Evolutionary conservation across 2,329 filamentous ascomycete genomes (phyloP), one percentile per base, ranked within the genome.

Genomic region (Rosellinia necatrix): DNA sequence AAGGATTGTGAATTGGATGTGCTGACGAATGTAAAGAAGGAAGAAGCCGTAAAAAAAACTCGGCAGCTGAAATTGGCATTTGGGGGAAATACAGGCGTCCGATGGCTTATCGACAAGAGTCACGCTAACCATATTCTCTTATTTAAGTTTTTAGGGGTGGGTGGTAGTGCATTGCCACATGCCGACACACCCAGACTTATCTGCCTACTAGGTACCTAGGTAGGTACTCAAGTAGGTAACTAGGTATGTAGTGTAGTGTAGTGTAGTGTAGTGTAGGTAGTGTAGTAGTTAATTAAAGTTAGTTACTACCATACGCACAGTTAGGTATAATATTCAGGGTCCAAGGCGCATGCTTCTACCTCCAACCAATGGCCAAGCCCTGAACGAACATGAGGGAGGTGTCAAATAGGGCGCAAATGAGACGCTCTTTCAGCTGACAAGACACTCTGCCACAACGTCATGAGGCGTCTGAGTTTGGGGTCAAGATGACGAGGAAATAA

Each of bases 21-120:
- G 70, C 70, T 69, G 60, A 64, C n/a, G 68, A 71, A 71, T 71
- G 66, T 71, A 60, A 68, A 65, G 65, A 67, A 53, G 32, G 49
- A 53, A 58, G 53, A 61, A 52, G 34, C 10, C 21, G 19, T 42
- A 34, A 53, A 34, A 8, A 7, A 25, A 41, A n/a, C n/a, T n/a
- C n/a, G n/a, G n/a, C n/a, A n/a, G n/a, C n/a, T n/a, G n/a, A 19
- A 47, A 49, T 32, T 32, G 24, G 24, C 10, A 37, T n/a, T 34
- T 30, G 37, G 25, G 24, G 17, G 6, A 12, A 43, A 51, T 49
- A 53, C 46, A 43, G n/a, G 10, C 2, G 29, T 48, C 12, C n/a
- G 29, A 22, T 29, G 9, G 30, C 44, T 54, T 60, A 58, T 60
- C 58, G 58, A 61, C 13, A 61, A 61, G 38, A 24, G 27, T 17